Percentiles rank a stretch among this genome's conserved stretches.
Conservation (phyloP, 1,139 yeast genomes). For the Wickerhamomyces sp. region DNA sequence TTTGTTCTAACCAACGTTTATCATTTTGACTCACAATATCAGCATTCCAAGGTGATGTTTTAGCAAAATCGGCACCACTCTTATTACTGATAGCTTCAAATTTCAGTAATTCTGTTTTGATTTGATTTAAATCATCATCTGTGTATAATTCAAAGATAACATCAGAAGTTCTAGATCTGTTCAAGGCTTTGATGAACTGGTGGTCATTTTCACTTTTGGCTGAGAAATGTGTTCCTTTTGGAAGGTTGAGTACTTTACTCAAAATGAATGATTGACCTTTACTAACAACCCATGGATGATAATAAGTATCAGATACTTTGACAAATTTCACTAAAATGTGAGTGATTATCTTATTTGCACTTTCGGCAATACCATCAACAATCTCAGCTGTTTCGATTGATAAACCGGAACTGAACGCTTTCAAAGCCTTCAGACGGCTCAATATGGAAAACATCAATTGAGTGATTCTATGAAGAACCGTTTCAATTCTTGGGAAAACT, state of each 20-base stretch:
- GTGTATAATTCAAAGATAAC: constrained; percentile 12
- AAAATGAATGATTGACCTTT: constrained; percentile 16
- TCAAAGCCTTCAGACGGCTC: constrained; percentile 15
- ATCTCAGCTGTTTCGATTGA: constrained; percentile 1
- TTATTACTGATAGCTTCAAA: constrained; percentile 7
- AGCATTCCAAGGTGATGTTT: constrained; percentile 4
- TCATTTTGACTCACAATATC: constrained; percentile 12
- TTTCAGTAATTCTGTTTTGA: constrained; percentile 5
- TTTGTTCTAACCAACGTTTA: constrained; percentile 21
- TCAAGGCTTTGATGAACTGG: constrained; percentile 9
- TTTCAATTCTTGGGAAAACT: constrained; percentile 18
- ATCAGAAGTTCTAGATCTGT: constrained; percentile 11
- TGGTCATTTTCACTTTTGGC: constrained; percentile 4
- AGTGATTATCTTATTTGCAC: constrained; percentile 1
- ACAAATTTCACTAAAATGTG: constrained; percentile 9
- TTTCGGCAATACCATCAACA: constrained; percentile 11
- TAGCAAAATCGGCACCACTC: background rate
- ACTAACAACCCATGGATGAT: constrained; percentile 20
- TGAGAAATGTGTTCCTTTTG: constrained; percentile 6
- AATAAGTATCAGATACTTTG: constrained; percentile 15
- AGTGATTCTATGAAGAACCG: constrained; percentile 14
- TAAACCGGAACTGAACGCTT: constrained; percentile 5
- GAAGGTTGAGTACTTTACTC: constrained; percentile 8
- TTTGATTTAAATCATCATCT: constrained; percentile 7
- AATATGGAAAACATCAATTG: constrained; percentile 13